Percentiles rank a stretch among this genome's conserved stretches.
Evolutionary conservation across 2,329 filamentous ascomycete genomes (phyloP).

Genomic region (Mollisiaceae sp.): DNA sequence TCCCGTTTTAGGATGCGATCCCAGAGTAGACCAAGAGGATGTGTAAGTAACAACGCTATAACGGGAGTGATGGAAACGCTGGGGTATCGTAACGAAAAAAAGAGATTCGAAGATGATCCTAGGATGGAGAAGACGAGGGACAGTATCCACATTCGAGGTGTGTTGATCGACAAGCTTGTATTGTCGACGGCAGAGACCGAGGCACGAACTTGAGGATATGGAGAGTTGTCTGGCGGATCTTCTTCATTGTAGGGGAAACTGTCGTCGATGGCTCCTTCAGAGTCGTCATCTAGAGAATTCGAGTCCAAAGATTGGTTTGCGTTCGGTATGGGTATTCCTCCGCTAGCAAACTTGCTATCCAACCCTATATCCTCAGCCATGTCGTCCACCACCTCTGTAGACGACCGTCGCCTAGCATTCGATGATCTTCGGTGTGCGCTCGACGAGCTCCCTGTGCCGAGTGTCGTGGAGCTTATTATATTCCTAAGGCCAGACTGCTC

Average conservation of each 20-base stretch:
- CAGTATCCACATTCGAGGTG: slow-evolving; percentile 84
- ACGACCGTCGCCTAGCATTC: slow-evolving; percentile 12
- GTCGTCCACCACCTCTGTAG: slow-evolving; percentile 26
- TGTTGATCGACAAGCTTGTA: slow-evolving; percentile 79
- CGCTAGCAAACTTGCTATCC: slow-evolving; percentile 31
- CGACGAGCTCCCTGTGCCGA: slow-evolving; percentile 14
- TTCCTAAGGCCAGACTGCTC: slow-evolving; percentile 34
- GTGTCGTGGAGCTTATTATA: slow-evolving; percentile 31
- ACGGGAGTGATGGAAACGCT: slow-evolving; percentile 89
- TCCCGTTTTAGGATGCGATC: slow-evolving; percentile 70
- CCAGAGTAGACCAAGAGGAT: slow-evolving; percentile 82
- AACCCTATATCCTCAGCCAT: slow-evolving; percentile 33
- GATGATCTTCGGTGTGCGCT: slow-evolving; percentile 15
- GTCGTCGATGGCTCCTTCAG: slow-evolving; percentile 32
- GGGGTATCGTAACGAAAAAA: slow-evolving; percentile 89
- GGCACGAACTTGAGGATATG: slow-evolving; percentile 79
- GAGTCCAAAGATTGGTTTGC: slow-evolving; percentile 10
- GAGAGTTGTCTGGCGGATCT: slow-evolving; percentile 70
- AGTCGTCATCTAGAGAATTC: slow-evolving; percentile 35
- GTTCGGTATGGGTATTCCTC: slow-evolving; percentile 34
- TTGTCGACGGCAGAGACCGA: slow-evolving; percentile 80
- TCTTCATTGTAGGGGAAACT: slow-evolving; percentile 50
- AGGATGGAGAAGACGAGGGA: slow-evolving; percentile 81
- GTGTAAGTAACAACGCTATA: slow-evolving; percentile 83
- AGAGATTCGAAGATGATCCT: slow-evolving; percentile 83